Base-by-base conservation (phyloP, 176 grass and related monocot species). In the Chrysopogon serrulatus region DNA sequence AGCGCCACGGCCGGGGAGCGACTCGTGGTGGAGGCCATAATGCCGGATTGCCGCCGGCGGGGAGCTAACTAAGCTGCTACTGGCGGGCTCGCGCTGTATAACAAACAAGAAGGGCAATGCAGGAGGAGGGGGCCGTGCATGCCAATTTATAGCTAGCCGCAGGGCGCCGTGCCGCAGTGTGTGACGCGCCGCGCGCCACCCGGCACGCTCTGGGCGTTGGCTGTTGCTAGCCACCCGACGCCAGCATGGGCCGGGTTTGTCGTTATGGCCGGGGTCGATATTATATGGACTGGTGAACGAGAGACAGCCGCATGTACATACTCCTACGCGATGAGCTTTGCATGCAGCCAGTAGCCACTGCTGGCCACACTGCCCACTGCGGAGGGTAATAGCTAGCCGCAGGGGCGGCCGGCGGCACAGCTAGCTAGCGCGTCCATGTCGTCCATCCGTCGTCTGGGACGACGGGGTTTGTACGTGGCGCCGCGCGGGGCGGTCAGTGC, bases 11-110 rank as follows among this genome's bases (percentile, higher is more conserved):
- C 39, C 13, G 73, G 15, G 79, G 79, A 70, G 73, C 44, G 42
- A 13, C 67, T 65, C 28, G 68, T 74, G 5, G 57, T 34, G 75
- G 79, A 84, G 33, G 76, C 79, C 87, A 89, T 89, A n/a, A n/a
- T 89, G 49, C 10, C 37, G 16, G 2, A 11, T 21, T 8, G 10
- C 65, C 31, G 76, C 23, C 37, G 11, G 1, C 21, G 76, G 18
- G 3, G 17, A 17, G 51, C 53, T 2, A 34, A 37, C 8, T 10
- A 19, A 21, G 5, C 16, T 21, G 54, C 6, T 39, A 5, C 5
- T 4, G 3, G 16, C 6, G 26, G 24, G 24, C 17, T 63, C n/a
- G n/a, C n/a, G n/a, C n/a, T n/a, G n/a, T n/a, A n/a, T n/a, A n/a
- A n/a, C n/a, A n/a, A n/a, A n/a, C n/a, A n/a, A n/a, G n/a, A n/a